phyloP scores from a whole-genome alignment of 106 monocot genomes.

The Cymbidium sinense region DNA sequence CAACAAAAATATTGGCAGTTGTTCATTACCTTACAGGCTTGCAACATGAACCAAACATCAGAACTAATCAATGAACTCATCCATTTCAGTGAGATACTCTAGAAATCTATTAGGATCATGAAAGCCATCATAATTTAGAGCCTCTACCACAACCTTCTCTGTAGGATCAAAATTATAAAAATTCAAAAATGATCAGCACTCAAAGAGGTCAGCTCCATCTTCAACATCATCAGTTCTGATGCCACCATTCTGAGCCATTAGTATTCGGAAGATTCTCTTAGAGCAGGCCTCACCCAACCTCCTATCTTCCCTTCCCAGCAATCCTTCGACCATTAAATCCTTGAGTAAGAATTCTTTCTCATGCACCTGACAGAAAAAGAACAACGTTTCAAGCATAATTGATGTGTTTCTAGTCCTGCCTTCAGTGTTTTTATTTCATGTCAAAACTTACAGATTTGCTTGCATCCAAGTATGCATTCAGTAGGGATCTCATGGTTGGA shows the following conservation, averaged over 20 bases:
- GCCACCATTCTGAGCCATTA: constrained; percentile 67
- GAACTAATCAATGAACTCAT: too few relatives aligned
- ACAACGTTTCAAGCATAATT: not conserved
- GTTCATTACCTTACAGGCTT: too few relatives aligned
- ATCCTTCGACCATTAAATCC: constrained; percentile 49
- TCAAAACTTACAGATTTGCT: constrained; percentile 42
- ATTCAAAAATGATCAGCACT: too few relatives aligned
- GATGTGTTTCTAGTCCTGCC: not conserved
- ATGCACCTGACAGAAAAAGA: constrained; percentile 37
- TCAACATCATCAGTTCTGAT: constrained; percentile 60
- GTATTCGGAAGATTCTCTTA: constrained; percentile 61
- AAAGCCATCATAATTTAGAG: too few relatives aligned
- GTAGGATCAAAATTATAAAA: too few relatives aligned
- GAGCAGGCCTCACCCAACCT: constrained; percentile 73
- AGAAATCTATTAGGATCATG: too few relatives aligned
- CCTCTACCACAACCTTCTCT: too few relatives aligned
- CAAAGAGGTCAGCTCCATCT: constrained; percentile 62
- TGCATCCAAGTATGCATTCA: constrained; percentile 66
- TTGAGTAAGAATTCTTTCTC: constrained; percentile 80
- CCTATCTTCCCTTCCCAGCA: constrained; percentile 47
- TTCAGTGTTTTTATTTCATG: not conserved
- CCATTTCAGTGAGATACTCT: too few relatives aligned
- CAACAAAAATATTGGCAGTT: too few relatives aligned
- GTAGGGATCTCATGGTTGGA: constrained; percentile 78
- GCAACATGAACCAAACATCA: too few relatives aligned